Conservation (phyloP, 2,329 filamentous ascomycete species). For the Aspergillus amoenus region DNA sequence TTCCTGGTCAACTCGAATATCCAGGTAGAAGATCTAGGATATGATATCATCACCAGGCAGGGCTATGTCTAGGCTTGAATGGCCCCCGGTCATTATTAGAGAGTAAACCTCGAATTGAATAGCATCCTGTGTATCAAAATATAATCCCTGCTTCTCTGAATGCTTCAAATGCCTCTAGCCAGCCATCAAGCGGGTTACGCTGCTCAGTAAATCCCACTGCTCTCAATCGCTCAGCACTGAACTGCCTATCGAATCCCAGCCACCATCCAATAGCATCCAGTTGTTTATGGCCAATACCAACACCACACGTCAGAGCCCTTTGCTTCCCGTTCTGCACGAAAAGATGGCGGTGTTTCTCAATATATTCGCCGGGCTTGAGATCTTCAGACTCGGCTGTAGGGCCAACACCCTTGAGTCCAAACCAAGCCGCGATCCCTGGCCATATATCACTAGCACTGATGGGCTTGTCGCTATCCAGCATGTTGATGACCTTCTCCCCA, state of each 20-base stretch:
- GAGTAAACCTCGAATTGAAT: background rate
- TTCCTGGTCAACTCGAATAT: background rate
- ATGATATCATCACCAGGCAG: background rate
- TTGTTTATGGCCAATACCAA: slow-evolving; percentile 39
- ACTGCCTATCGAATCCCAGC: slow-evolving; percentile 50
- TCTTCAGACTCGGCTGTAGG: slow-evolving; percentile 10
- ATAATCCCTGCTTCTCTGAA: slow-evolving; percentile 46
- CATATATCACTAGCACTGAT: slow-evolving; percentile 28
- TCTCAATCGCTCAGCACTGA: slow-evolving; percentile 44
- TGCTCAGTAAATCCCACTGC: slow-evolving; percentile 42
- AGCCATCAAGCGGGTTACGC: slow-evolving; percentile 39
- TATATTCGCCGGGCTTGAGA: slow-evolving; percentile 21
- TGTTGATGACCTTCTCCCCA: slow-evolving; percentile 28
- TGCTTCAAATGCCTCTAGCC: slow-evolving; percentile 45
- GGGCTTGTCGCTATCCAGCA: slow-evolving; percentile 24
- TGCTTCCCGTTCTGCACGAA: slow-evolving; percentile 27
- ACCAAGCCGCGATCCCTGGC: slow-evolving; percentile 30
- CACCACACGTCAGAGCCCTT: slow-evolving; percentile 32
- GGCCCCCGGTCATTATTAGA: background rate
- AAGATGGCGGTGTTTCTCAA: slow-evolving; percentile 27
- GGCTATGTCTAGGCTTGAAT: background rate
- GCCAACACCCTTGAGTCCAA: slow-evolving; percentile 28
- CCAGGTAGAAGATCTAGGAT: background rate
- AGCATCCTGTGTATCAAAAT: slow-evolving; percentile 18
- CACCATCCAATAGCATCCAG: slow-evolving; percentile 48